Evolutionary conservation across 176 grass and related monocot species (phyloP), one percentile per base, ranked within the genome.

Genomic region (Oryza coarctata): DNA sequence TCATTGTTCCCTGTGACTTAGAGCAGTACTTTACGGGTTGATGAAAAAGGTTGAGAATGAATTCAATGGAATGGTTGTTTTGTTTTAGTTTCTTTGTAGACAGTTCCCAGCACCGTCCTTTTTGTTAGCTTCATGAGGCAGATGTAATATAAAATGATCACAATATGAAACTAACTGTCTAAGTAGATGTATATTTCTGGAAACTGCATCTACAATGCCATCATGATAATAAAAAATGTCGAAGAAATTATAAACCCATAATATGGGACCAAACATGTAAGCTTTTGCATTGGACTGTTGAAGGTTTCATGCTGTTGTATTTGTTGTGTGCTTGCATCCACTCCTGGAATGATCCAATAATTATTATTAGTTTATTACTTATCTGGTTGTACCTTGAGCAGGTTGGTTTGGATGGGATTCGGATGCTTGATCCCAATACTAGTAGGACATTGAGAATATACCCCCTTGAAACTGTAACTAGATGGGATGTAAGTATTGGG

Each of bases 341-440:
- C 45, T 34, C 36, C 62, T 73, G 47, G n/a, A 36, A 57, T 74
- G 43, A 62, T 64, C 25, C 12, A 43, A 22, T 9, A 64, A 10
- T 49, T 41, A 55, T 62, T 12, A 25, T 17, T 57, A 39, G 9
- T 58, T 62, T 12, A 22, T 17, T 58, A 41, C 22, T 65, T 62
- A 43, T 66, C 63, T 28, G 25, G 3, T 78, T 87, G 26, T 38
- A 44, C 58, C 30, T 34, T 28, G 57, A 32, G 69, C 82, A 98
- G 96, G 82, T 98, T 87, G 96, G 96, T 79, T 86, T 98, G 87
- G 96, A 99, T 95, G 96, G 96, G 80, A 99, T 99, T 82, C 89
- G 89, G 68, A 99, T 99, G 96, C 96, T 99, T 63, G 96, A 99
- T 90, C 89, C 93, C 60, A 99, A 87, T 69, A 95, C 93, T 71